These are phyloP conservation scores for Fusarium nelsonii DNA, from an alignment of 2,329 filamentous ascomycete species.

Conservation along the genomic window DNA sequence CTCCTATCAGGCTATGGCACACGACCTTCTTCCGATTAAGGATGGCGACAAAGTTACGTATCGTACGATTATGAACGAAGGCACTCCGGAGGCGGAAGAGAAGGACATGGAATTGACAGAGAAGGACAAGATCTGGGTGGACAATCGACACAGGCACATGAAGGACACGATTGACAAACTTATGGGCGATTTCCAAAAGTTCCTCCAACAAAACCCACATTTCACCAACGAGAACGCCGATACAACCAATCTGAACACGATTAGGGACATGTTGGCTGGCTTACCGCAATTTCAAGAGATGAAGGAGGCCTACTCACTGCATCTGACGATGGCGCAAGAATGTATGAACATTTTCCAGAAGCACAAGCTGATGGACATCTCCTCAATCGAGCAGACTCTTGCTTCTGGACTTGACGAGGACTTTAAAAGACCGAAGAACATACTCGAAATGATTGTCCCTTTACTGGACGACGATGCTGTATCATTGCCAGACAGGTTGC, in stretches of 20 bases:
- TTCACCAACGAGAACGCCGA: conserved; percentile 82
- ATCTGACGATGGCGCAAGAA: conserved; percentile 96
- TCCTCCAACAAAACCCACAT: conserved; percentile 90
- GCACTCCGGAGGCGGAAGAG: conserved; percentile 75
- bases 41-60: conserved; percentile 92
- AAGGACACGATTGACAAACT: conserved; percentile 96
- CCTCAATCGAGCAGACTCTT: conserved; percentile 88
- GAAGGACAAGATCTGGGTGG: conserved; percentile 93
- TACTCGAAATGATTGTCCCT: conserved; percentile 86
- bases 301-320: conserved; percentile 94
- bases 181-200: conserved; percentile 91
- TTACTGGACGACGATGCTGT: conserved; percentile 89
- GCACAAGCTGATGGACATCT: conserved; percentile 87
- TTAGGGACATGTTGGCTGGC: conserved; percentile 97
- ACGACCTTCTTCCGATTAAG: conserved; percentile 89
- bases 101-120: conserved; percentile 94
- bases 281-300: conserved; percentile 94
- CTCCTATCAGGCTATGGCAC: conserved; percentile 98
- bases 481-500: conserved; percentile 78
- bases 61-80: conserved; percentile 82
- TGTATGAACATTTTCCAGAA: conserved; percentile 94
- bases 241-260: conserved; percentile 84
- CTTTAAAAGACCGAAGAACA: conserved; percentile 87
- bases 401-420: conserved; percentile 95
- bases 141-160: conserved; percentile 96